Conservation (phyloP, 2,329 filamentous ascomycete species). For the Alternaria metachromatica region DNA sequence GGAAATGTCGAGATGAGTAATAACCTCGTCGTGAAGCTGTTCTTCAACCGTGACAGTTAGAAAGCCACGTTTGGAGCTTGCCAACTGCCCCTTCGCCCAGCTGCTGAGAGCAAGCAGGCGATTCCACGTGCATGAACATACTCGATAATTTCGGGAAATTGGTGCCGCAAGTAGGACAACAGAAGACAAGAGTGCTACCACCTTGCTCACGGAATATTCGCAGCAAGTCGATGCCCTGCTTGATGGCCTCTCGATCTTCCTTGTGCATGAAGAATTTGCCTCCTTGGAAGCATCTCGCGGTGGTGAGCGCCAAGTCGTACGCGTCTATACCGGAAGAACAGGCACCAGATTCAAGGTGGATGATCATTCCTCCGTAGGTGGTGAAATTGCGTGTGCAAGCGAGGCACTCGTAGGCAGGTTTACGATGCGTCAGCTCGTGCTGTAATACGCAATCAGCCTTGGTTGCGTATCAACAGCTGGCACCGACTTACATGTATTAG, state of each 20-base stretch:
- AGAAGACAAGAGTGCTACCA: background rate
- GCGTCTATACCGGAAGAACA: slow-evolving; percentile 3
- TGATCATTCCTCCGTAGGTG: slow-evolving; percentile 18
- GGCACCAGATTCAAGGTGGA: slow-evolving; percentile 13
- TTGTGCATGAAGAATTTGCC: background rate
- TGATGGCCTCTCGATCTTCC: background rate
- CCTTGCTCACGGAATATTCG: background rate
- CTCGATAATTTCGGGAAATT: slow-evolving; percentile 15
- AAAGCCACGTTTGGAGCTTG: background rate
- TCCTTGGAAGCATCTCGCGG: slow-evolving; percentile 25
- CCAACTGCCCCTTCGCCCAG: slow-evolving; percentile 1
- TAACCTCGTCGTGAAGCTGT: background rate
- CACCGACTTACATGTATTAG: background rate
- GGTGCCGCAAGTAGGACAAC: slow-evolving; percentile 12
- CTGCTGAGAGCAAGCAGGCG: slow-evolving; percentile 13
- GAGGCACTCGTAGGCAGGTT: background rate
- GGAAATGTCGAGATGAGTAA: background rate
- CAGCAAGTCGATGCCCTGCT: background rate
- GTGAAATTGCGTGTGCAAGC: slow-evolving; percentile 12
- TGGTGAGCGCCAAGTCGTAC: slow-evolving; percentile 19
- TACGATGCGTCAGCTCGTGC: background rate
- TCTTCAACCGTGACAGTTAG: background rate
- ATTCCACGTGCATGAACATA: slow-evolving; percentile 20
- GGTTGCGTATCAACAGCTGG: background rate
- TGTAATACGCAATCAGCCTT: background rate